A percentile compares a stretch with the other conserved stretches of the same genome.
These are phyloP conservation scores for Cyberlindnera misumaiensis DNA, from an alignment of 805 yeast genomes.

Conservation along the genomic window DNA sequence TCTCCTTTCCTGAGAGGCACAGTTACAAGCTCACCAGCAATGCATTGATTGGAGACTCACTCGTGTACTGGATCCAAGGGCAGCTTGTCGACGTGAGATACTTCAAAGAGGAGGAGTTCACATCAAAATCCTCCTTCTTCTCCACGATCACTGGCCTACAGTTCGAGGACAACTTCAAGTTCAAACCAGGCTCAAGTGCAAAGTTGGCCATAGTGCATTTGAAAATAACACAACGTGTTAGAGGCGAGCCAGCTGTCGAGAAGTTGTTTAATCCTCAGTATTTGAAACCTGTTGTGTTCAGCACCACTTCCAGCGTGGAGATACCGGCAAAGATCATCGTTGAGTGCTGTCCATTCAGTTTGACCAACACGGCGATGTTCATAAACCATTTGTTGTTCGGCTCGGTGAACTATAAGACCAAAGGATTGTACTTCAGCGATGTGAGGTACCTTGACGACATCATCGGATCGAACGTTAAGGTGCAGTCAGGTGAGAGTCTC, in stretches of 20 bases:
- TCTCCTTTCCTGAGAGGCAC: constrained; percentile 11
- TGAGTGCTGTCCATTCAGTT: constrained; percentile 24
- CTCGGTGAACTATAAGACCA: constrained; percentile 11
- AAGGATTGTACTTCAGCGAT: constrained; percentile 19
- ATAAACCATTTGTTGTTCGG: constrained; percentile 19
- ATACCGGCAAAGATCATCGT: constrained; percentile 17
- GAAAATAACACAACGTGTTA: constrained; percentile 4
- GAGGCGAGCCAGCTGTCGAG: not conserved
- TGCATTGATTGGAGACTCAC: constrained; percentile 8
- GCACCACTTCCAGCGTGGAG: constrained; percentile 1
- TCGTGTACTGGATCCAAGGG: constrained; percentile 16
- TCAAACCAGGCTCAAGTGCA: constrained; percentile 11
- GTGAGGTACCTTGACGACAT: constrained; percentile 22
- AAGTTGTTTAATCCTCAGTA: constrained; percentile 9
- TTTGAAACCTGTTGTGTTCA: constrained; percentile 11
- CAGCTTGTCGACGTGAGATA: constrained; percentile 4
- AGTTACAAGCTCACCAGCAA: constrained; percentile 12
- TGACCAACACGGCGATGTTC: constrained; percentile 24
- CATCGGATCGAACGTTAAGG: constrained; percentile 20
- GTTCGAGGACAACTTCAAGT: constrained; percentile 12
- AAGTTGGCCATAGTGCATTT: constrained; percentile 15
- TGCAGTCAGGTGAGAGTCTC: constrained; percentile 10
- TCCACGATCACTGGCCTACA: constrained; percentile 10
- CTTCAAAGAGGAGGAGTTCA: constrained; percentile 1
- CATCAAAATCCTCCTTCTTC: not conserved